Conservation (phyloP, 306 rosid species). For the Prunus persica region Prunus_persica_NCBIv2 NC_034014.1:24597001-24597500, state of each 20-base stretch:
- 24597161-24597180: no score
- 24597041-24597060: constrained; percentile 70
- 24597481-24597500: constrained; percentile 64
- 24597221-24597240: no score
- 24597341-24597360: not conserved
- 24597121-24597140: no score
- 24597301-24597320: no score
- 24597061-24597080: constrained; percentile 94
- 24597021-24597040: constrained; percentile 70
- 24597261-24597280: no score
- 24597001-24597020: constrained; percentile 49
- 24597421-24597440: constrained; percentile 61
- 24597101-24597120: constrained; percentile 74
- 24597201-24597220: no score
- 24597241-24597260: no score
- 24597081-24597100: constrained; percentile 93
- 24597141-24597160: no score
- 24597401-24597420: constrained; percentile 4
- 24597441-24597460: constrained; percentile 82
- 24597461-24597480: constrained; percentile 82
- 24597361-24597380: not conserved
- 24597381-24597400: not conserved
- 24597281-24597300: no score
- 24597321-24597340: not conserved
- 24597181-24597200: no score